Evolutionary conservation across 768 basidiomycete species (phyloP).

Genomic region (Suillus hirtellus): DNA sequence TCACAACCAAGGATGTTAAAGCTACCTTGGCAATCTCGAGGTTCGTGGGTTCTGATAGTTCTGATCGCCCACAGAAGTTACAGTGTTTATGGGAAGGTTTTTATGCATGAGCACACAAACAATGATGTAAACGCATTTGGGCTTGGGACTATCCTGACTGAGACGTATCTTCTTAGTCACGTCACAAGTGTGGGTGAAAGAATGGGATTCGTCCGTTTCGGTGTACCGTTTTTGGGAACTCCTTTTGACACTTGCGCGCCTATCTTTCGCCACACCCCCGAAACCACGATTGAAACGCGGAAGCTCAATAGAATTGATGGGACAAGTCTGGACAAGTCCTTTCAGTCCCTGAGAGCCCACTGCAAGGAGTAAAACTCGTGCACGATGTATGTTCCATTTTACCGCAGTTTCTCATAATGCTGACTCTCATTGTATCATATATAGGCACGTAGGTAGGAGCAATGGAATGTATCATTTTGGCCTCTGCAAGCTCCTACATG

Average conservation of each 20-base stretch:
- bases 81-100: neutral
- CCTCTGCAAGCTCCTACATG: neutral
- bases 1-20: neutral
- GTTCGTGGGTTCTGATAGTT: neutral
- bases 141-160: neutral
- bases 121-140: neutral
- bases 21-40: neutral
- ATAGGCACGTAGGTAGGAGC: neutral
- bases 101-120: neutral
- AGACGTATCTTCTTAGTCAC: neutral
- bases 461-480: neutral
- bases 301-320: neutral
- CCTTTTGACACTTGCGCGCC: neutral
- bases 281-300: constrained; percentile 8
- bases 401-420: neutral
- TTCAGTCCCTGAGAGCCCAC: neutral
- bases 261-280: neutral
- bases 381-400: neutral
- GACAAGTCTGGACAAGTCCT: neutral
- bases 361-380: constrained; percentile 1
- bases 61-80: neutral
- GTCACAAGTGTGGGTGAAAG: constrained; percentile 5
- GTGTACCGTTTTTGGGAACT: neutral
- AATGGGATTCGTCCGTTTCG: neutral
- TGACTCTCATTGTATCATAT: neutral